Evolutionary conservation across 2,329 filamentous ascomycete species (phyloP).

Genomic region (Scopulariopsis brevicaulis): DNA sequence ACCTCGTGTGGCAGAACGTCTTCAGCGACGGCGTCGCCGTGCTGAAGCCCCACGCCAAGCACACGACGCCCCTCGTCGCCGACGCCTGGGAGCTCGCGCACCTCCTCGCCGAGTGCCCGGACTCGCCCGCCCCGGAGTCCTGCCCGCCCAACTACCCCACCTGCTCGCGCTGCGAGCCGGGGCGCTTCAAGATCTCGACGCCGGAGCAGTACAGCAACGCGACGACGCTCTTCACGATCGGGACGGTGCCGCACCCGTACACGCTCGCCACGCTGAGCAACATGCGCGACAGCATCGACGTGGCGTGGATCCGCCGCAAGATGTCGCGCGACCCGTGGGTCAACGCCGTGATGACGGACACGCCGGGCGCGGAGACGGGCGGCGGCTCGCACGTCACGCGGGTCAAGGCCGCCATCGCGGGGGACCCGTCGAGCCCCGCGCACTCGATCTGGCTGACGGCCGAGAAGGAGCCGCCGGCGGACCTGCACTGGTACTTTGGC

Average conservation of each 20-base stretch:
- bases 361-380: constrained; percentile 52
- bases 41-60: constrained; percentile 65
- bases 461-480: constrained; percentile 49
- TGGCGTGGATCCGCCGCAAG: constrained; percentile 54
- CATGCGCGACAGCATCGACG: constrained; percentile 47
- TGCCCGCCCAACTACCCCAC: constrained; percentile 73
- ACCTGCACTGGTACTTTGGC: constrained; percentile 83
- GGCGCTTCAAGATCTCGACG: constrained; percentile 45
- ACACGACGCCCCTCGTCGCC: constrained; percentile 62
- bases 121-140: constrained; percentile 59
- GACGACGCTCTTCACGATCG: constrained; percentile 67
- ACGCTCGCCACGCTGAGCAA: constrained; percentile 62
- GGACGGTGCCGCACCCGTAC: constrained; percentile 83
- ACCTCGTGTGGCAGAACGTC: constrained; percentile 70
- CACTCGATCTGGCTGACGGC: constrained; percentile 74
- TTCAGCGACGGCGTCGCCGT: constrained; percentile 71
- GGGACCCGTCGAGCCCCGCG: constrained; percentile 42
- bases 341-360: constrained; percentile 53
- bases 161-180: constrained; percentile 64
- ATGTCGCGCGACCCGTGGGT: constrained; percentile 66
- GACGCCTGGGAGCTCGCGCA: constrained; percentile 62
- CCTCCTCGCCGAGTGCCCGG: constrained; percentile 64
- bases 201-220: constrained; percentile 60
- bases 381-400: constrained; percentile 51
- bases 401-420: constrained; percentile 75